Evolutionary conservation across 202 grass and related monocot genomes (phyloP), one percentile per base, ranked within the genome.

Genomic region (Zizania palustris): DNA sequence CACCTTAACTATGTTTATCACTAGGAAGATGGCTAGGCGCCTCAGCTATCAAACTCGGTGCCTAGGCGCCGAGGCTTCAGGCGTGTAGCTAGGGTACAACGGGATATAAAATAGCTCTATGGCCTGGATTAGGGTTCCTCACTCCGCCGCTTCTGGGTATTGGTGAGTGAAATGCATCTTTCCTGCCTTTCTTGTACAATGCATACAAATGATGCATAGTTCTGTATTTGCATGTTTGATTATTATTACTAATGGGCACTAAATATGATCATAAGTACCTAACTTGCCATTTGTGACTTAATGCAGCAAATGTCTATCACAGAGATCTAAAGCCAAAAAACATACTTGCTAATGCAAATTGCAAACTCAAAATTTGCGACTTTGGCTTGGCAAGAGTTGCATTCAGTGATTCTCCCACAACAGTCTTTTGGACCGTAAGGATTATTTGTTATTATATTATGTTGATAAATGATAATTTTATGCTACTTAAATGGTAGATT

Each of bases 301-400:
- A 66, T 80, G 83, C 83, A 90, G 88, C 88, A 65, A 90, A 90
- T 72, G 88, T 90, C 15, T 90, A 80, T 71, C 88, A 90, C 50
- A 75, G 88, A 59, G 88, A 90, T 80, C 75, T 90, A 37, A 90
- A 90, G 83, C 88, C 88, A 19, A 90, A 90, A 78, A 90, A 90
- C 34, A 63, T 90, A 51, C 79, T 90, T 63, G 88, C 88, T 51
- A 90, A 90, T 86, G 88, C 88, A 60, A 86, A 90, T 74, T 90
- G 88, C 69, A 90, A 90, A 74, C 79, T 90, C 11, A 90, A 90
- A 83, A 86, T 90, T 67, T 90, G 88, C 19, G 88, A 90, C 51
- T 90, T 90, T 46, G 88, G 88, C 43, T 79, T 90, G 66, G 87
- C 87, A 50, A 82, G 87, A 85, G 87, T 85, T 80, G 79, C 87